Evolutionary conservation across 495 filamentous ascomycete genomes (phyloP).

Genomic region (Hypoxylon crocopeplum): DNA sequence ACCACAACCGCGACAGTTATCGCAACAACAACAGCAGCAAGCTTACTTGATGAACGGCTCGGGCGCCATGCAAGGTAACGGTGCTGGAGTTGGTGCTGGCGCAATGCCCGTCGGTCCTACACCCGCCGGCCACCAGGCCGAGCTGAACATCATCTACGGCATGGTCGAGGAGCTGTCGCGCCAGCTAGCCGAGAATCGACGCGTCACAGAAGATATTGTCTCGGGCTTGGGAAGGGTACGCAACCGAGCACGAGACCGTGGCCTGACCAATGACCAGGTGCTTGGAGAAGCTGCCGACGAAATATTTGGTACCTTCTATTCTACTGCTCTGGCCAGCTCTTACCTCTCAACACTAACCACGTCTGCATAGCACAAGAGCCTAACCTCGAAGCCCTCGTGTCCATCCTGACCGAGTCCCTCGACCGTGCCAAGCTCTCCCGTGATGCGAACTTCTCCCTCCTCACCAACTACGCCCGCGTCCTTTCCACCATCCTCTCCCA

Average conservation of each 20-base stretch:
- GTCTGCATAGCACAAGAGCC: constrained; percentile 50
- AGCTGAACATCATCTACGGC: constrained; percentile 82
- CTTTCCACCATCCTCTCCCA: constrained; percentile 57
- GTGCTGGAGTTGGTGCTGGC: constrained; percentile 51
- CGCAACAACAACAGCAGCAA: constrained; percentile 41
- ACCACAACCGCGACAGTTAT: constrained; percentile 15
- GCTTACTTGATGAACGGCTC: constrained; percentile 59
- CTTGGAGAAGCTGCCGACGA: constrained; percentile 55
- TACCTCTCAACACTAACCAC: constrained; percentile 1
- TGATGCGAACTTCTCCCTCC: constrained; percentile 59
- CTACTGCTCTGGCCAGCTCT: neutral
- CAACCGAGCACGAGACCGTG: constrained; percentile 51
- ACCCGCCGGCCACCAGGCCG: constrained; percentile 84
- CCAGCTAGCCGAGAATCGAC: constrained; percentile 77
- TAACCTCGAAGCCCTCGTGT: constrained; percentile 59
- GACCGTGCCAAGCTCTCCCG: constrained; percentile 58
- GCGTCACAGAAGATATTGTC: constrained; percentile 76
- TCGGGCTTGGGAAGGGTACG: constrained; percentile 64
- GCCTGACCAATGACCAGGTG: constrained; percentile 59
- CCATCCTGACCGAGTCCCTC: constrained; percentile 58
- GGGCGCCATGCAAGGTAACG: constrained; percentile 60
- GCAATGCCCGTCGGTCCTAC: constrained; percentile 60
- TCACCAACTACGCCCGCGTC: constrained; percentile 54
- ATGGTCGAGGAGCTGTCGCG: constrained; percentile 83
- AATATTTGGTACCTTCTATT: constrained; percentile 49